Conservation (phyloP, 768 basidiomycete genomes). For the Tylopilus balloui region DNA sequence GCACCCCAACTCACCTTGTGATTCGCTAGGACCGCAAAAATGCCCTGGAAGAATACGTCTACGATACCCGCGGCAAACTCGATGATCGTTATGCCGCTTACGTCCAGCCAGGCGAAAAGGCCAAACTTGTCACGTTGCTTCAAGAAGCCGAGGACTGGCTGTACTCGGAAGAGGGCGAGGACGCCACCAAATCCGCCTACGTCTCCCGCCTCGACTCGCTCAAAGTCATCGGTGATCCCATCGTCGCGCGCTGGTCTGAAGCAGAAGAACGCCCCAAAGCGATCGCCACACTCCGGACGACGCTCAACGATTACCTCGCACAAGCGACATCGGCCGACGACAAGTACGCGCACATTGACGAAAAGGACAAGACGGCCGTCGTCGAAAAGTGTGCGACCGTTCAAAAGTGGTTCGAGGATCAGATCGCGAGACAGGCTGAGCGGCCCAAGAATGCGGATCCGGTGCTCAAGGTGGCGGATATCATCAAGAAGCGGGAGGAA, state of each 20-base stretch:
- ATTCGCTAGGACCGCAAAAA: constrained; percentile 87
- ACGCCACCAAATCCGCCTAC: constrained; percentile 94
- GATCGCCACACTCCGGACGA: constrained; percentile 75
- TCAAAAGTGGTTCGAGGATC: constrained; percentile 96
- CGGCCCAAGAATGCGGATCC: constrained; percentile 85
- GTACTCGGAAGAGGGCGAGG: constrained; percentile 94
- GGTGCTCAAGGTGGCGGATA: constrained; percentile 74
- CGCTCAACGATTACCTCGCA: constrained; percentile 78
- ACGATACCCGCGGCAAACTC: constrained; percentile 90
- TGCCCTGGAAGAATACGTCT: constrained; percentile 97
- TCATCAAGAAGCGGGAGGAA: constrained; percentile 90
- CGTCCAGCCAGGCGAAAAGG: constrained; percentile 73
- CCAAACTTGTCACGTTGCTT: constrained; percentile 64
- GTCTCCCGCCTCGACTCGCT: constrained; percentile 76
- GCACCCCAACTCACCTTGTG: background rate
- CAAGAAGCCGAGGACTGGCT: constrained; percentile 92
- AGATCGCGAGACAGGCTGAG: constrained; percentile 82
- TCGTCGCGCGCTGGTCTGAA: constrained; percentile 80
- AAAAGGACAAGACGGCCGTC: constrained; percentile 79
- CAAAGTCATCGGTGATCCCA: constrained; percentile 83
- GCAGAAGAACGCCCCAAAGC: constrained; percentile 72
- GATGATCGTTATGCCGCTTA: constrained; percentile 81
- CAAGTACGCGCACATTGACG: constrained; percentile 83
- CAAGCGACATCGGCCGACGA: constrained; percentile 84
- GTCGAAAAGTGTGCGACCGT: constrained; percentile 87